These are phyloP conservation scores for Mycena galericulata DNA, from an alignment of 768 basidiomycete species.

Conservation along the genomic window DNA sequence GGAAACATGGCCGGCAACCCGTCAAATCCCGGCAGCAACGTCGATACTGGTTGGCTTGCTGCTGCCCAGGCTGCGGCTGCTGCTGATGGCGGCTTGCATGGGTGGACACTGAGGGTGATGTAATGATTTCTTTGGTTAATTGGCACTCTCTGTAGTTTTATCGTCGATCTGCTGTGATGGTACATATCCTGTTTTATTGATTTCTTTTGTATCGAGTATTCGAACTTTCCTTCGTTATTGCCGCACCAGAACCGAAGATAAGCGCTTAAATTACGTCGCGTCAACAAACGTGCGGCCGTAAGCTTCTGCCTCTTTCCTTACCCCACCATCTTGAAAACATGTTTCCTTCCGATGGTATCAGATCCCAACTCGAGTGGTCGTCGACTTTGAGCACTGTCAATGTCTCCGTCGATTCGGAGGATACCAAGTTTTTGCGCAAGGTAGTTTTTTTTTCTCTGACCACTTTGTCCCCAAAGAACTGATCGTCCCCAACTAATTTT, in stretches of 20 bases:
- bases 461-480: slow-evolving; percentile 6
- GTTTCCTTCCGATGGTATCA: slow-evolving; percentile 70
- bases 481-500: slow-evolving; percentile 31
- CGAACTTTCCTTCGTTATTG: background rate
- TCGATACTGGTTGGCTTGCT: slow-evolving; percentile 78
- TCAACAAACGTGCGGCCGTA: slow-evolving; percentile 28
- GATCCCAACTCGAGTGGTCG: slow-evolving; percentile 94
- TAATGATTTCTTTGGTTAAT: slow-evolving; percentile 49
- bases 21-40: slow-evolving; percentile 57
- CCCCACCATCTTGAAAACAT: slow-evolving; percentile 50
- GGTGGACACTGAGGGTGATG: slow-evolving; percentile 86
- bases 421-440: slow-evolving; percentile 92
- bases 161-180: slow-evolving; percentile 54
- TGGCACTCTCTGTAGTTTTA: slow-evolving; percentile 46
- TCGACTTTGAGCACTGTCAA: slow-evolving; percentile 81
- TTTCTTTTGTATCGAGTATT: slow-evolving; percentile 36
- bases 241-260: slow-evolving; percentile 14
- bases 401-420: slow-evolving; percentile 77
- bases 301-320: slow-evolving; percentile 36
- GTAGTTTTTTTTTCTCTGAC: slow-evolving; percentile 55
- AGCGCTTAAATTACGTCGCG: slow-evolving; percentile 13
- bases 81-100: slow-evolving; percentile 74
- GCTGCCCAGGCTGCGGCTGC: slow-evolving; percentile 78
- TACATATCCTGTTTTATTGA: slow-evolving; percentile 35
- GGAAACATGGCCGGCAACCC: slow-evolving; percentile 61